These are phyloP conservation scores for Sphagnum fallax DNA, from an alignment of 228 moss, liverwort and hornwort species.

Conservation along the genomic window DNA sequence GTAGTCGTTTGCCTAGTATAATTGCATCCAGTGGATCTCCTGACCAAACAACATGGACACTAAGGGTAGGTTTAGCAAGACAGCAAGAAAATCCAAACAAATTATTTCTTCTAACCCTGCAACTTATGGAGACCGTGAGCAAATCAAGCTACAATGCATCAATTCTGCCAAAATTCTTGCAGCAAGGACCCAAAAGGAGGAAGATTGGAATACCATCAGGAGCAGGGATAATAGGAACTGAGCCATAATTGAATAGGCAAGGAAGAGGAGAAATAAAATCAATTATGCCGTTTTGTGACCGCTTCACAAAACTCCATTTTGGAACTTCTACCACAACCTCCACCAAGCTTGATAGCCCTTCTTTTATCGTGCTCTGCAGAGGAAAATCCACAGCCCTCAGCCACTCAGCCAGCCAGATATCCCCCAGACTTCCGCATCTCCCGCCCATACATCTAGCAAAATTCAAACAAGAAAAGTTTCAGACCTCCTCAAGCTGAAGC, in stretches of 20 bases:
- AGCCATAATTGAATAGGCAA: slow-evolving; percentile 63
- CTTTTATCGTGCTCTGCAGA: background rate
- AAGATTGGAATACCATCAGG: slow-evolving; percentile 33
- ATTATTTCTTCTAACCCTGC: background rate
- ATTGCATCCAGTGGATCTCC: slow-evolving; percentile 59
- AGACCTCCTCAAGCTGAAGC: no score
- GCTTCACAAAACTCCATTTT: slow-evolving; percentile 62
- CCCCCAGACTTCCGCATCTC: no score
- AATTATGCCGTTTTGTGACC: slow-evolving; percentile 37
- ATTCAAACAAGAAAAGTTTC: no score
- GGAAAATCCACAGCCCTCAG: no score
- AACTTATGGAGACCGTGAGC: no score
- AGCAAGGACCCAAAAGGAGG: background rate
- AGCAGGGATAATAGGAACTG: slow-evolving; percentile 57
- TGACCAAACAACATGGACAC: slow-evolving; percentile 3
- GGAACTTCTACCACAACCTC: slow-evolving; percentile 61
- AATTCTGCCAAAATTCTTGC: background rate
- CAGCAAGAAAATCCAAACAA: background rate
- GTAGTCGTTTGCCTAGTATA: slow-evolving; percentile 50
- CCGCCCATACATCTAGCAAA: no score
- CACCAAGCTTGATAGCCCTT: slow-evolving; percentile 42
- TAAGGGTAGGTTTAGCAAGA: background rate
- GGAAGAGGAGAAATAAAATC: slow-evolving; percentile 57
- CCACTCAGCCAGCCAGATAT: no score
- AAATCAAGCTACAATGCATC: background rate